Conservation (phyloP, 805 yeast genomes). For the Lachancea dasiensis region DNA sequence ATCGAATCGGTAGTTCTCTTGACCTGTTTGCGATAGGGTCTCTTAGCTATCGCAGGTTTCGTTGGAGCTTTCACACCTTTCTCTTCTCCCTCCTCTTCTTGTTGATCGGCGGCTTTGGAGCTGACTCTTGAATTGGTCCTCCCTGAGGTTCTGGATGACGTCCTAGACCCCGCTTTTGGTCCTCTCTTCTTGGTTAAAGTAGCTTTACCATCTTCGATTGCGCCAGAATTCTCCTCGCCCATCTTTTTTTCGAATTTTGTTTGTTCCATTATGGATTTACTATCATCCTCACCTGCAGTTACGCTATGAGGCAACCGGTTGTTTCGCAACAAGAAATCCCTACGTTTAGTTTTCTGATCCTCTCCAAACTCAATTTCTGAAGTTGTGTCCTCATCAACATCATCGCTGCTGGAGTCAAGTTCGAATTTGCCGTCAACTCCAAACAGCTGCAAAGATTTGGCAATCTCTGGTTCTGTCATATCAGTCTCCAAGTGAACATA, state of each 20-base stretch:
- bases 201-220: constrained; percentile 3
- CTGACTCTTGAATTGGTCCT: not conserved
- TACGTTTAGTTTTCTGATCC: constrained; percentile 23
- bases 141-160: not conserved
- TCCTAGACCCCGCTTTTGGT: not conserved
- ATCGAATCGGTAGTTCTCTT: constrained; percentile 2
- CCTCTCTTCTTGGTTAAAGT: not conserved
- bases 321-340: constrained; percentile 18
- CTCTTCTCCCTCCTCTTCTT: constrained; percentile 4
- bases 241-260: constrained; percentile 4
- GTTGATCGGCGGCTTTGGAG: not conserved
- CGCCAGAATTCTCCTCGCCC: constrained; percentile 6
- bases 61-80: constrained; percentile 2
- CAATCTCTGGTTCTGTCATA: constrained; percentile 44
- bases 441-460: constrained; percentile 21
- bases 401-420: constrained; percentile 12
- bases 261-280: constrained; percentile 8
- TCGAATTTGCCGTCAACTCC: constrained; percentile 13
- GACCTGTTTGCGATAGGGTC: constrained; percentile 4
- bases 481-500: constrained; percentile 77
- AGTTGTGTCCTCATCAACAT: constrained; percentile 25
- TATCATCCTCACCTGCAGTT: constrained; percentile 1
- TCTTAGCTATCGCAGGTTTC: not conserved
- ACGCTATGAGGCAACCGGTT: constrained; percentile 7
- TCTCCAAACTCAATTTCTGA: constrained; percentile 28